A percentile compares a stretch with the other conserved stretches of the same genome.
Conservation (phyloP, 78 protist species). For the Ministeria vibrans region DNA sequence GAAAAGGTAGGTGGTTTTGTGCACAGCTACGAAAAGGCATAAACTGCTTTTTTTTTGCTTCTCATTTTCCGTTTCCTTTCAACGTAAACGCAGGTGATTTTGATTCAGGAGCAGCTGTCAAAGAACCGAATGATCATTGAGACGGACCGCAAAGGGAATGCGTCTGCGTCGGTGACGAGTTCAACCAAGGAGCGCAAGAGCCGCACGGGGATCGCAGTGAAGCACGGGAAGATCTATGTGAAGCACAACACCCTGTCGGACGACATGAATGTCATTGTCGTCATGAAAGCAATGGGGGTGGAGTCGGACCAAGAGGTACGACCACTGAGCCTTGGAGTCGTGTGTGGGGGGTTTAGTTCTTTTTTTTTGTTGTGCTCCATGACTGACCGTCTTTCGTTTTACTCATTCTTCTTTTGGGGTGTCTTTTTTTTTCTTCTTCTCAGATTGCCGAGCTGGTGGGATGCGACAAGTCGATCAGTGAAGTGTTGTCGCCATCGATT, state of each 20-base stretch:
- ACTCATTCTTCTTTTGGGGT: neutral
- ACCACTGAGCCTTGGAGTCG: constrained; percentile 77
- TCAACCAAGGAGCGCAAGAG: constrained; percentile 89
- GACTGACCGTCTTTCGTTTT: neutral
- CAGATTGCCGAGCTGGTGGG: constrained; percentile 86
- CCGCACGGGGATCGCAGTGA: constrained; percentile 57
- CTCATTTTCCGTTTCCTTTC: no score
- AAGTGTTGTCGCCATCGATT: constrained; percentile 66
- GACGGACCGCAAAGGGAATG: constrained; percentile 58
- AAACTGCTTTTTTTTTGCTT: no score
- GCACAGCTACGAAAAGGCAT: no score
- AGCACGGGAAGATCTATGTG: constrained; percentile 66
- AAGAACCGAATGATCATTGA: constrained; percentile 94
- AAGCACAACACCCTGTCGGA: constrained; percentile 83
- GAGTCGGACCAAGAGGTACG: constrained; percentile 80
- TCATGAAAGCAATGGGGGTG: constrained; percentile 93
- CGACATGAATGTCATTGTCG: constrained; percentile 82
- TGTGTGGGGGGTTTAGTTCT: neutral
- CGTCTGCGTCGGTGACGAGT: constrained; percentile 51
- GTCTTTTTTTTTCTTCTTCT: neutral
- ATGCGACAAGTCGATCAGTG: constrained; percentile 36
- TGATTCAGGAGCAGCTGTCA: constrained; percentile 96
- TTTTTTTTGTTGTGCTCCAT: neutral
- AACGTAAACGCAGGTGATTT: no score
- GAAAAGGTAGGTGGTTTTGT: no score